These are phyloP conservation scores for Aspergillus sp. DNA, from an alignment of 2,329 filamentous ascomycete species.

Conservation along the genomic window DNA sequence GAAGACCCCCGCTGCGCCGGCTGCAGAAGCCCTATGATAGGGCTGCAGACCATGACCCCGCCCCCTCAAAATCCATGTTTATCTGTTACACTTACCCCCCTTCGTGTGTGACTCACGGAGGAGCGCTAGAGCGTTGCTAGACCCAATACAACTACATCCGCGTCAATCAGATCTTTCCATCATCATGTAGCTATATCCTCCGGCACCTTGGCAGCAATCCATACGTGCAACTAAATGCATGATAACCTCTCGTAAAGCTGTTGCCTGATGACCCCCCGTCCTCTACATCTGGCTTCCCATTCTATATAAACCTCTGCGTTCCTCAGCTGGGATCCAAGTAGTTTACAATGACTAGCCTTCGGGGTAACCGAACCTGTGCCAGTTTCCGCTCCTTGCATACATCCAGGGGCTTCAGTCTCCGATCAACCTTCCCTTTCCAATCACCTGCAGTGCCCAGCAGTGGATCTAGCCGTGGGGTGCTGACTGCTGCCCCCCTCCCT, in stretches of 20 bases:
- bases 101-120: background rate
- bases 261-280: constrained; percentile 7
- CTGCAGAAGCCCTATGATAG: constrained; percentile 28
- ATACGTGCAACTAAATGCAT: background rate
- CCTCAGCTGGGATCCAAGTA: background rate
- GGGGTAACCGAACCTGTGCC: background rate
- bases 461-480: constrained; percentile 1
- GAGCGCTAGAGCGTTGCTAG: background rate
- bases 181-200: constrained; percentile 8
- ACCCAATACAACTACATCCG: constrained; percentile 4
- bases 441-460: background rate
- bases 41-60: background rate
- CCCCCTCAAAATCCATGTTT: background rate
- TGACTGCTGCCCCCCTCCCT: background rate
- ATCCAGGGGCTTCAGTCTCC: background rate
- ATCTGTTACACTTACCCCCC: background rate
- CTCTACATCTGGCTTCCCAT: background rate
- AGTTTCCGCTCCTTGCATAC: background rate
- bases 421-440: background rate
- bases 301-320: constrained; percentile 5
- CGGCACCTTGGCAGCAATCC: constrained; percentile 7
- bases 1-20: constrained; percentile 28
- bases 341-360: background rate
- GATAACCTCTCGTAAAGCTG: constrained; percentile 3
- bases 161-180: constrained; percentile 2